Conservation (phyloP, 1,284 basidiomycete species). For the Ustilago nuda region DNA sequence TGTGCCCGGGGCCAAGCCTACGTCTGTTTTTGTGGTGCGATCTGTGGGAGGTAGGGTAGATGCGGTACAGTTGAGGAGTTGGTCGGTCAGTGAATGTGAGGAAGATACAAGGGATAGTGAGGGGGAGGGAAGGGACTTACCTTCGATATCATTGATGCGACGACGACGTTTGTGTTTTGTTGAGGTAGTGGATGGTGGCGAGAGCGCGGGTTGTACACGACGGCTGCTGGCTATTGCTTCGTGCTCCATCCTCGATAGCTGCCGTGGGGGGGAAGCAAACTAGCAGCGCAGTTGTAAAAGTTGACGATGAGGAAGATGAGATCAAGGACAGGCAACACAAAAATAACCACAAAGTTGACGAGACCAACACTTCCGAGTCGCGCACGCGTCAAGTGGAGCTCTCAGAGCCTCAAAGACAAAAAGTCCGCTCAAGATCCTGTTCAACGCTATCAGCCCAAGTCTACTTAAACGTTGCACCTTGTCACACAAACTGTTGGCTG, state of each 20-base stretch:
- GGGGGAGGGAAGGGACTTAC: constrained; percentile 6
- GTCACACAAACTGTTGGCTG: neutral
- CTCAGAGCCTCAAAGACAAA: neutral
- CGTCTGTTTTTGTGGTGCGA: constrained; percentile 58
- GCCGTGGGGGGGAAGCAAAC: no score
- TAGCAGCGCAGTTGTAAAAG: neutral
- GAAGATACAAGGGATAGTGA: neutral
- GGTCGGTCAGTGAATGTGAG: neutral
- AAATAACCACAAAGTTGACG: neutral
- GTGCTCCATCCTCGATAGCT: constrained; percentile 11
- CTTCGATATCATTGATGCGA: constrained; percentile 41
- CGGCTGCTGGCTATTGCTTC: constrained; percentile 27
- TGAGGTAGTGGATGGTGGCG: constrained; percentile 8
- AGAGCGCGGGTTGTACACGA: neutral
- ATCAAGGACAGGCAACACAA: neutral
- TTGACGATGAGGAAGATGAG: neutral
- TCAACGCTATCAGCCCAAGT: neutral
- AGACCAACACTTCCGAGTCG: constrained; percentile 12
- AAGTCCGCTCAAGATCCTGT: neutral
- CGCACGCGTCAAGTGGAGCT: constrained; percentile 32
- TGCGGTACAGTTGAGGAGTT: neutral
- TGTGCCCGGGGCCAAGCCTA: constrained; percentile 71
- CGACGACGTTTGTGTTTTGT: constrained; percentile 22
- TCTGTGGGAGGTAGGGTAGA: constrained; percentile 26
- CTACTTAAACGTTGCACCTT: neutral